A percentile compares a stretch with the other conserved stretches of the same genome.
Conservation (phyloP, 306 rosid genomes). For the Inga leiocalycina region DNA sequence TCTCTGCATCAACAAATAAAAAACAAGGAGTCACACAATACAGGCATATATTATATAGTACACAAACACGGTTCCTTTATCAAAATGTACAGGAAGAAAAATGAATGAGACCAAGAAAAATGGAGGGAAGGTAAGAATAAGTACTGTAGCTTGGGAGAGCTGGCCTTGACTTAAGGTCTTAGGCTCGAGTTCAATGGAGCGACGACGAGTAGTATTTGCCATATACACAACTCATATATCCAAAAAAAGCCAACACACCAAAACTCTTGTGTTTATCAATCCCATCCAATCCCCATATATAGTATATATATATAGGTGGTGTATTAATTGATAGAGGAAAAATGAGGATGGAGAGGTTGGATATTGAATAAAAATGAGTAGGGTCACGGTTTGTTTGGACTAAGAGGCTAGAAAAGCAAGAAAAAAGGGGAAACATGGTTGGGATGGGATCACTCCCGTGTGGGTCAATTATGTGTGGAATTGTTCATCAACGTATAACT, state of each 20-base stretch:
- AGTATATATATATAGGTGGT: background rate
- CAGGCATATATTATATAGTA: background rate
- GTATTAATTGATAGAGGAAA: background rate
- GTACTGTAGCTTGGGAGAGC: slow-evolving; percentile 72
- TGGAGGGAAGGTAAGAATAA: background rate
- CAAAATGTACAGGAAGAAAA: background rate
- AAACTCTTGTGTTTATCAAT: background rate
- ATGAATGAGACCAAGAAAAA: background rate
- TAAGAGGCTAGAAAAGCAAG: slow-evolving; percentile 3
- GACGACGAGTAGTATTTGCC: slow-evolving; percentile 57
- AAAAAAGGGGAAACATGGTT: background rate
- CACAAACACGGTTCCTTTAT: background rate
- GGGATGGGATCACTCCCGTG: background rate
- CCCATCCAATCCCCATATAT: background rate
- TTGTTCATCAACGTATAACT: background rate
- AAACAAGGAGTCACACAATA: background rate
- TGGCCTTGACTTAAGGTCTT: slow-evolving; percentile 66
- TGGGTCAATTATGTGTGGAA: background rate
- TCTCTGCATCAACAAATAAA: slow-evolving; percentile 52
- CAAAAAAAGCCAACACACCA: slow-evolving; percentile 31
- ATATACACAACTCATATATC: slow-evolving; percentile 28
- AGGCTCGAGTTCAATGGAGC: slow-evolving; percentile 84
- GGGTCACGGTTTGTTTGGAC: slow-evolving; percentile 51
- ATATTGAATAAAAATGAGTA: slow-evolving; percentile 12
- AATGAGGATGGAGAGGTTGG: background rate